Conservation (phyloP, 495 filamentous ascomycete species). For the Tuber indicum region DNA sequence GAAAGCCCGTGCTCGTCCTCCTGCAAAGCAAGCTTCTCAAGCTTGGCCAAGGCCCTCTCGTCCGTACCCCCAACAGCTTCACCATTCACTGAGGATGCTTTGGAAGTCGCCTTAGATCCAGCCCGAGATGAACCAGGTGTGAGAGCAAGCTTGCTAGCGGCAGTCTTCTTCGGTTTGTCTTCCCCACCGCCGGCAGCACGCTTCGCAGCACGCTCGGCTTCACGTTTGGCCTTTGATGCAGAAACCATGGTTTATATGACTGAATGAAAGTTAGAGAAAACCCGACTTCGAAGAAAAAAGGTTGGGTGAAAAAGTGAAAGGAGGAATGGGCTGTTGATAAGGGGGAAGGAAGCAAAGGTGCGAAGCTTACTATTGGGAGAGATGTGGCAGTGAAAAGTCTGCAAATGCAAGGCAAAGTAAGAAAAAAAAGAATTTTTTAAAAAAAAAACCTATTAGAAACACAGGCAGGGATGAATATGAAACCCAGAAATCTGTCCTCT, state of each 20-base stretch:
- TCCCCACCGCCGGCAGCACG: constrained; percentile 71
- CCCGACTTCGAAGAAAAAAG: not conserved
- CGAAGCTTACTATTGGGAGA: not conserved
- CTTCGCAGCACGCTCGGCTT: constrained; percentile 92
- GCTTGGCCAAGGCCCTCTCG: constrained; percentile 31
- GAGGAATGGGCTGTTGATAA: not conserved
- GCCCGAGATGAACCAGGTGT: constrained; percentile 57
- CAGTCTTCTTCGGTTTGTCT: constrained; percentile 65
- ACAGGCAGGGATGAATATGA: not conserved
- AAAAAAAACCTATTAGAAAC: not conserved
- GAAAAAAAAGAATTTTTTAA: not conserved
- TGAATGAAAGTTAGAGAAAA: not conserved
- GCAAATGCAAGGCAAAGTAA: constrained; percentile 3
- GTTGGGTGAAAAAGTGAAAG: not conserved
- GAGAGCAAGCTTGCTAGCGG: constrained; percentile 52
- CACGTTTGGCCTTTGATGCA: constrained; percentile 92
- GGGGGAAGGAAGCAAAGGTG: not conserved
- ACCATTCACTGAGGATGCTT: constrained; percentile 62
- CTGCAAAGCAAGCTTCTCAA: constrained; percentile 65
- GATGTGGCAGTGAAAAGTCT: not conserved
- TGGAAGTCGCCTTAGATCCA: constrained; percentile 58
- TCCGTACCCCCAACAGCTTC: constrained; percentile 49
- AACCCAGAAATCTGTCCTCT: constrained; percentile 4
- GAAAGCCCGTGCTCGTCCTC: constrained; percentile 94
- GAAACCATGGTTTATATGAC: constrained; percentile 62